Evolutionary conservation across 768 basidiomycete species (phyloP).

Genomic region (Mycena kentingensis): DNA sequence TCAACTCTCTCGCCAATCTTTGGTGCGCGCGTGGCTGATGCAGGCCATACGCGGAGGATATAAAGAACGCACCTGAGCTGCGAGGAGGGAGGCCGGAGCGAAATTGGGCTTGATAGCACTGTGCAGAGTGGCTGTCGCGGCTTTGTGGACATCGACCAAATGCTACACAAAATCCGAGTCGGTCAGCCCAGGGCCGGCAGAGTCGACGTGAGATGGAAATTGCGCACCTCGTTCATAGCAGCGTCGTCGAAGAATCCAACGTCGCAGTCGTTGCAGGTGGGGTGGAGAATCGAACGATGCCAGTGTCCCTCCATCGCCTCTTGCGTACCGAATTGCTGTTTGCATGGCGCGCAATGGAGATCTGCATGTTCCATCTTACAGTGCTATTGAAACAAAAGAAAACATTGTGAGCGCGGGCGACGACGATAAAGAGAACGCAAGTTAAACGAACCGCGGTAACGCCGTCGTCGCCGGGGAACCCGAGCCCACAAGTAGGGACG

Average conservation of each 20-base stretch:
- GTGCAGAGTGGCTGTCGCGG: no score
- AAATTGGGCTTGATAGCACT: no score
- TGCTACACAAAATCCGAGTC: no score
- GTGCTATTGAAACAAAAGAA: slow-evolving; percentile 38
- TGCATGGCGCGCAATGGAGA: slow-evolving; percentile 38
- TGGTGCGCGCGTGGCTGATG: no score
- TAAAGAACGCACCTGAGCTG: no score
- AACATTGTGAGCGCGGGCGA: neutral
- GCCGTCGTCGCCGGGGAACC: slow-evolving; percentile 35
- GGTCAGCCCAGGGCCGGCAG: no score
- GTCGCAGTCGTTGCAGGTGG: slow-evolving; percentile 42
- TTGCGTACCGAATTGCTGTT: slow-evolving; percentile 40
- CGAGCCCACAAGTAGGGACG: slow-evolving; percentile 30
- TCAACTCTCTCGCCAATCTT: no score
- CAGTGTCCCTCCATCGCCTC: slow-evolving; percentile 40
- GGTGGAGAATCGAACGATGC: slow-evolving; percentile 47
- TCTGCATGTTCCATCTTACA: slow-evolving; percentile 39
- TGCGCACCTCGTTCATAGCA: neutral
- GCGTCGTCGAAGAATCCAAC: slow-evolving; percentile 35
- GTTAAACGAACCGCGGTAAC: slow-evolving; percentile 32
- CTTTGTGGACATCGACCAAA: no score
- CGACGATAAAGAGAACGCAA: neutral
- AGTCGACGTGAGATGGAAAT: no score
- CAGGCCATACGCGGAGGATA: no score
- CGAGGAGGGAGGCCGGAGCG: no score